phyloP scores from a whole-genome alignment of 345 rosid species.

The Eucalyptus paniculata region DNA sequence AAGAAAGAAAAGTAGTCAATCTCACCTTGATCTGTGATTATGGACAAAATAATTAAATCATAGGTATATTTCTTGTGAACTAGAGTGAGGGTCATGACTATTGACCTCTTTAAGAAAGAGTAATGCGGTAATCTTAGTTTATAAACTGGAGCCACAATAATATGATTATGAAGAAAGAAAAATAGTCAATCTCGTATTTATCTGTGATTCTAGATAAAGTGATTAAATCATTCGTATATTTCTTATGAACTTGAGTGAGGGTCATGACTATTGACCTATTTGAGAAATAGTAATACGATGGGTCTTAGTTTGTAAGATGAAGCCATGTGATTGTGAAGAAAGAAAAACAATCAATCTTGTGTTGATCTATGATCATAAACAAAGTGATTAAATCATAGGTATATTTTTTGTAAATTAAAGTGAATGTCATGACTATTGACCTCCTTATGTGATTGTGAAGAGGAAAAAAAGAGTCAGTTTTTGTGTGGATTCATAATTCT shows the following conservation, averaged over 20 bases:
- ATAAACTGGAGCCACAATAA: neutral
- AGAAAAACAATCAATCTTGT: neutral
- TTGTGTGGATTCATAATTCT: too few relatives aligned
- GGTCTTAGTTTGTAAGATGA: neutral
- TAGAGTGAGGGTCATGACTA: neutral
- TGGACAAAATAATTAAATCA: neutral
- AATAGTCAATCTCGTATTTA: rapidly evolving
- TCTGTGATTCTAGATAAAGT: neutral
- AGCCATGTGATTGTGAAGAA: neutral
- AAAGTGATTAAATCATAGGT: too few relatives aligned
- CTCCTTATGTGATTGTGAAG: neutral
- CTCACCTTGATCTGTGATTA: neutral
- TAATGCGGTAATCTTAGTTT: neutral
- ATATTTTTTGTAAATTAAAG: neutral
- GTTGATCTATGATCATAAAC: too few relatives aligned
- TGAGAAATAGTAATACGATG: too few relatives aligned
- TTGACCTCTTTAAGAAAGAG: too few relatives aligned
- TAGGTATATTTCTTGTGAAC: neutral
- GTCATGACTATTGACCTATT: neutral
- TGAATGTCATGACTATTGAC: neutral
- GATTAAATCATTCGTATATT: neutral
- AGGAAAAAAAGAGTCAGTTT: too few relatives aligned
- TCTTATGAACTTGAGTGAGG: neutral
- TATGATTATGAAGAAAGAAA: too few relatives aligned
- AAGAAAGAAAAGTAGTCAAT: neutral